phyloP scores from a whole-genome alignment of 805 yeast species.

The Cyberlindnera euphorbiiphila region DNA sequence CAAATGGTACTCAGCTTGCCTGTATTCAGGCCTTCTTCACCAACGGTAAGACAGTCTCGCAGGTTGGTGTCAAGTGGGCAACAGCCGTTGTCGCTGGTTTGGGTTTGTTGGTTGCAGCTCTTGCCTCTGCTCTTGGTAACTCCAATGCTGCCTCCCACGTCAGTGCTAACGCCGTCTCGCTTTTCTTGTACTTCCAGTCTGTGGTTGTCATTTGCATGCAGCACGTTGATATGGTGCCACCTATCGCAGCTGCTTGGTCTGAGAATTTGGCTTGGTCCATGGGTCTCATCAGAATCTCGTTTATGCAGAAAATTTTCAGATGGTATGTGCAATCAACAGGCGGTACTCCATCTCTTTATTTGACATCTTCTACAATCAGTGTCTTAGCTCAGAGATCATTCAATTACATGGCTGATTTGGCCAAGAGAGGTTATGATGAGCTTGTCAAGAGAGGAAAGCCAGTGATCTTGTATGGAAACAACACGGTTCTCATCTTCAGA shows the following conservation, averaged over 20 bases:
- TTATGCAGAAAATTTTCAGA: slow-evolving; percentile 82
- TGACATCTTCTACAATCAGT: slow-evolving; percentile 57
- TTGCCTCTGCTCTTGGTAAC: slow-evolving; percentile 80
- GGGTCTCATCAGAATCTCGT: slow-evolving; percentile 74
- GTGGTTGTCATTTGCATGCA: slow-evolving; percentile 82
- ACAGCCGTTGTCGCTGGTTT: slow-evolving; percentile 87
- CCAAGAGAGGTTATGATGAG: slow-evolving; percentile 29
- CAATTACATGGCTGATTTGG: slow-evolving; percentile 23
- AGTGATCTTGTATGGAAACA: slow-evolving; percentile 43
- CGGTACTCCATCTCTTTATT: slow-evolving; percentile 70
- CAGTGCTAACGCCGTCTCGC: slow-evolving; percentile 79
- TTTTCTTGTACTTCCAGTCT: slow-evolving; percentile 84
- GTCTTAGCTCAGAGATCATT: slow-evolving; percentile 72
- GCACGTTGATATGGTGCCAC: slow-evolving; percentile 82
- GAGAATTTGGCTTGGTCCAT: slow-evolving; percentile 93
- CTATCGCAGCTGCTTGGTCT: slow-evolving; percentile 89
- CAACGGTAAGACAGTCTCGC: slow-evolving; percentile 93
- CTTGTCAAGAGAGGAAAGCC: slow-evolving; percentile 36
- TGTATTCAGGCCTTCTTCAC: slow-evolving; percentile 86
- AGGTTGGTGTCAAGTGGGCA: slow-evolving; percentile 91
- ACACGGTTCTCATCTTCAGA: slow-evolving; percentile 64
- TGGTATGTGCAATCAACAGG: slow-evolving; percentile 90
- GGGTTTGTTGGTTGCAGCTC: slow-evolving; percentile 78
- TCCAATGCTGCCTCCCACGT: slow-evolving; percentile 87
- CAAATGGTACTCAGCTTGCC: slow-evolving; percentile 63